Base-by-base conservation (phyloP, 805 yeast genomes). In the Candida easanensis region DNA sequence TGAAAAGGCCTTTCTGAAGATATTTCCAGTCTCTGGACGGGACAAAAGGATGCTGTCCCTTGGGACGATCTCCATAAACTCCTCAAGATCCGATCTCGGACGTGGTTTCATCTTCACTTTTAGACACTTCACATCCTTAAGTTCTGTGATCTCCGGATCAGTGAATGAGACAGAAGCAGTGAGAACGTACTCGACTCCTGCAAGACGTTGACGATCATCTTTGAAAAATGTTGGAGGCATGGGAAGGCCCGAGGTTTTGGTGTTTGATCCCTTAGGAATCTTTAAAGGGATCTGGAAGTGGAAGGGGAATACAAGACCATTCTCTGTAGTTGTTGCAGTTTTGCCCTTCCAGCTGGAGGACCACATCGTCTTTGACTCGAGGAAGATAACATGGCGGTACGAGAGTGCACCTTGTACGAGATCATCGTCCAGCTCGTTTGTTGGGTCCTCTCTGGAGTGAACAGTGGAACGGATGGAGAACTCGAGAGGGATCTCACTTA, bases 1-100 rank as follows among this genome's bases (percentile, higher is more conserved):
- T 2, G 38, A n/a, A 30, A 41, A 36, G 4, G 37, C 23, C 20
- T 41, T 41, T 20, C 23, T 41, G 33, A 41, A 19, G 17, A 41
- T 28, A 16, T 35, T 33, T n/a, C 37, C 23, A n/a, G 30, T 16
- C 4, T 5, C 22, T 13, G 21, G 26, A 13, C 32, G 30, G 7
- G 37, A 14, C 4, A 41, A 30, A 5, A 18, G 16, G 15, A 41
- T 32, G 16, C 18, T 32, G 19, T 21, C 26, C 22, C 37, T 41
- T 17, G 41, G 18, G 3, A 34, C 26, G 37, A 41, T 36, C 30
- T 41, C 41, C 2, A 15, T 15, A 25, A 36, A 41, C 19, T 16
- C 23, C 41, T 36, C 37, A 14, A 41, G 20, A 2, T 36, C 41
- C 4, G 34, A 4, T 14, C 26, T 41, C 5, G 40, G n/a, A 16